phyloP scores from a whole-genome alignment of 2,329 filamentous ascomycete genomes.

The Lasiodiplodia sp. region DNA sequence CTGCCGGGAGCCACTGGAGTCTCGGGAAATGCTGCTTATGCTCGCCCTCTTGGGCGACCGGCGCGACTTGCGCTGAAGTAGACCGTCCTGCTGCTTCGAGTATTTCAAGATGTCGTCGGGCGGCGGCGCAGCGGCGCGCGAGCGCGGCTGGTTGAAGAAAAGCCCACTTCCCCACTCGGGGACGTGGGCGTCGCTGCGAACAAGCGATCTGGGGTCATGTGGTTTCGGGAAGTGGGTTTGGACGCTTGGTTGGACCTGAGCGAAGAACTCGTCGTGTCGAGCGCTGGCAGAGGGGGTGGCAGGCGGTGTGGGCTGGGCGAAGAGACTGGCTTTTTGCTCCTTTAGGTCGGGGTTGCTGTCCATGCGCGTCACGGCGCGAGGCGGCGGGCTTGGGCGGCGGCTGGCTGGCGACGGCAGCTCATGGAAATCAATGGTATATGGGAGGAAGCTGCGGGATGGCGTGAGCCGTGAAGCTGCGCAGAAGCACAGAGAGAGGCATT shows the following conservation, averaged over 20 bases:
- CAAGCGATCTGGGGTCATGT: slow-evolving; percentile 60
- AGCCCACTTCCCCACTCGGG: slow-evolving; percentile 75
- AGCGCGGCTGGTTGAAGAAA: slow-evolving; percentile 73
- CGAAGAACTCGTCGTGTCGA: slow-evolving; percentile 56
- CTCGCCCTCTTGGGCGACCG: slow-evolving; percentile 34
- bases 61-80: slow-evolving; percentile 35
- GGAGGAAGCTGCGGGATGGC: slow-evolving; percentile 74
- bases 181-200: slow-evolving; percentile 76
- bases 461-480: background rate
- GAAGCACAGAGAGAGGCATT: slow-evolving; percentile 14
- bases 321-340: slow-evolving; percentile 47
- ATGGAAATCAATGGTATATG: slow-evolving; percentile 87
- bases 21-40: slow-evolving; percentile 30
- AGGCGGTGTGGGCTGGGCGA: slow-evolving; percentile 49
- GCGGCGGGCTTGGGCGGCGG: slow-evolving; percentile 36
- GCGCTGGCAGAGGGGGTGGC: slow-evolving; percentile 48
- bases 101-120: slow-evolving; percentile 79
- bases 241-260: slow-evolving; percentile 48
- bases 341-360: slow-evolving; percentile 53
- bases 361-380: slow-evolving; percentile 49
- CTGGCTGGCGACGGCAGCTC: slow-evolving; percentile 61
- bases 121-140: slow-evolving; percentile 75
- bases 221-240: slow-evolving; percentile 63
- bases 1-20: slow-evolving; percentile 46
- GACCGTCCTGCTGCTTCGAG: slow-evolving; percentile 55